Percentiles rank a stretch among this genome's conserved stretches.
These are phyloP conservation scores for Phytophthora hybrid DNA, from an alignment of 352 stramenopile genomes.

Conservation along the genomic window DNA sequence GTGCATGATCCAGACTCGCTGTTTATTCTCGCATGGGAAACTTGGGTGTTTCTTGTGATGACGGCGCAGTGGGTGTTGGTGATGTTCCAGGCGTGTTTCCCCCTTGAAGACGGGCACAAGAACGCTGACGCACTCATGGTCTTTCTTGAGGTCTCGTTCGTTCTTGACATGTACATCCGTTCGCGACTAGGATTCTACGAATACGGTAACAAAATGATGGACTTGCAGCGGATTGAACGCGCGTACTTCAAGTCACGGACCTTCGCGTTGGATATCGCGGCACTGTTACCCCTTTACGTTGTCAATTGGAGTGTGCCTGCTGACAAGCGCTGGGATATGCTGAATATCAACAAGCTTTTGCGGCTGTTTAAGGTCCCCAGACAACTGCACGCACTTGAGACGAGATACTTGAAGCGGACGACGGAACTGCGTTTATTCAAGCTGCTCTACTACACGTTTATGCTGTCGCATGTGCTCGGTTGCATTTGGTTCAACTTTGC, in stretches of 20 bases:
- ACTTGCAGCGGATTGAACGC: conserved; percentile 31
- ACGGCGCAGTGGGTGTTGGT: conserved; percentile 54
- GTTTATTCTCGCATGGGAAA: conserved; percentile 59
- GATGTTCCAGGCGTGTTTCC: conserved; percentile 60
- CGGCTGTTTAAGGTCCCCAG: conserved; percentile 58
- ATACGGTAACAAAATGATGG: conserved; percentile 76
- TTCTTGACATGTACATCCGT: conserved; percentile 61
- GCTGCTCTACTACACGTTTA: conserved; percentile 76
- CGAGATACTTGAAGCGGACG: conserved; percentile 66
- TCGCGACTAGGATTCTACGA: conserved; percentile 64
- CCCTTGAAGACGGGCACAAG: not conserved
- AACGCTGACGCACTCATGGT: conserved; percentile 33
- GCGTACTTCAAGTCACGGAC: conserved; percentile 52
- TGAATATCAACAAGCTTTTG: conserved; percentile 75
- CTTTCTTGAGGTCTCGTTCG: conserved; percentile 51
- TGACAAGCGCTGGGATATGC: conserved; percentile 42
- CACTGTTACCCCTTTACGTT: conserved; percentile 55
- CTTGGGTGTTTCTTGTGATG: conserved; percentile 61
- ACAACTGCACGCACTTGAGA: conserved; percentile 60
- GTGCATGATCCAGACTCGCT: conserved; percentile 52
- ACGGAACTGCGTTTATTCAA: conserved; percentile 71
- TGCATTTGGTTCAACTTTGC: conserved; percentile 76
- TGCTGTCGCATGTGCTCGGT: conserved; percentile 63
- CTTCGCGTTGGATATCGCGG: conserved; percentile 57
- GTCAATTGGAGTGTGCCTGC: conserved; percentile 50